Evolutionary conservation across 805 yeast species (phyloP), one percentile per base, ranked within the genome.

Genomic region (Soucietia sequanensis): DNA sequence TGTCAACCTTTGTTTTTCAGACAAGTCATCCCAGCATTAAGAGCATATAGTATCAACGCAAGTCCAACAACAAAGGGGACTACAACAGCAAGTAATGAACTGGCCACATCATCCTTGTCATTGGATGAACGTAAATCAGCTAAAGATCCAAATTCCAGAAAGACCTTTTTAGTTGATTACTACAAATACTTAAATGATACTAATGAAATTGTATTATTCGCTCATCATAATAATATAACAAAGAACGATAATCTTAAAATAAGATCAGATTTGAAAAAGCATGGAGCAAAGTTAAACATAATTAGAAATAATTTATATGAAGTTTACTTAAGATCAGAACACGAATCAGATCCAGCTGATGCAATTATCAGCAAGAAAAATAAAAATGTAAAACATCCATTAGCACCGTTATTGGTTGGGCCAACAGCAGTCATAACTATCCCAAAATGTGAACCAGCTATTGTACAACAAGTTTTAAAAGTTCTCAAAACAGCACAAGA

Each of bases 341-440:
- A 70, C 24, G 82, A 78, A 48, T 60, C 58, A 2, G 95, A 90
- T 56, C 97, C 98, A 2, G 82, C 95, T 26, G 68, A 76, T 39
- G 57, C 58, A 32, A 76, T 69, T 26, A 81, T 84, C 13, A 54
- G 70, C 34, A 41, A 54, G 22, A 65, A 58, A 43, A 70, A 71
- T 46, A 65, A 62, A 36, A 59, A 62, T 23, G 62, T 63, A 6
- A 54, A 58, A 17, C 95, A 87, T 58, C 95, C 95, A 11, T 62
- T 91, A 46, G 56, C 74, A 17, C 78, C 81, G 7, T 67, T 89
- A 35, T 72, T 93, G 39, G 65, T 66, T 41, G 98, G 98, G 6
- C 96, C 98, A 16, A 82, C 95, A 2, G 95, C 95, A 1, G 71
- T 85, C 7, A 77, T 91, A 37, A 58, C 84, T 14, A 73, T 88